A percentile compares a stretch with the other conserved stretches of the same genome.
Evolutionary conservation across 768 basidiomycete genomes (phyloP).

Genomic region (Chlorophyllum brunneum): DNA sequence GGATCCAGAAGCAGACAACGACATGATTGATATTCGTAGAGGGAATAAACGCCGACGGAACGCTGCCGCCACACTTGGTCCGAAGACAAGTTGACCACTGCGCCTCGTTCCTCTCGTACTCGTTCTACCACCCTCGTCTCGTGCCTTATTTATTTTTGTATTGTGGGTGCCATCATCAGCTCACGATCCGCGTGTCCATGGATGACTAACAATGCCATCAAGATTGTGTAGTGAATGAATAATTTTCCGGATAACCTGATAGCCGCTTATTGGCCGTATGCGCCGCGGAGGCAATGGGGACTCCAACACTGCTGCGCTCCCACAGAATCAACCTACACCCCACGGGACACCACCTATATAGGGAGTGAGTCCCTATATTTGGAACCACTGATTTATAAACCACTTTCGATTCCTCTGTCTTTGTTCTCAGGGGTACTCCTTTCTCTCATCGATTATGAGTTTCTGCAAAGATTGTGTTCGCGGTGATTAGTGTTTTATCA

Average conservation of each 20-base stretch:
- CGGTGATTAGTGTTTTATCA: constrained; percentile 31
- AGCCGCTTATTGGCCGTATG: neutral
- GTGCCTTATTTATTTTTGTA: neutral
- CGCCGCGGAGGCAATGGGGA: too few relatives aligned
- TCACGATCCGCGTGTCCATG: neutral
- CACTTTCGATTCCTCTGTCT: neutral
- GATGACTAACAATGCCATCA: neutral
- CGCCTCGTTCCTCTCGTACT: too few relatives aligned
- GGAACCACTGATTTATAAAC: constrained; percentile 1
- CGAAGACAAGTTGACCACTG: constrained; percentile 2
- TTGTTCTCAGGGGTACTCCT: neutral
- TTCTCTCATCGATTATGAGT: constrained; percentile 25
- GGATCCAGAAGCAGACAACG: constrained; percentile 69
- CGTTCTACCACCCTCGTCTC: too few relatives aligned
- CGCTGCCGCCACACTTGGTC: constrained; percentile 2
- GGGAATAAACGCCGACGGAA: constrained; percentile 58
- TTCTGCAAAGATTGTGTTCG: constrained; percentile 49
- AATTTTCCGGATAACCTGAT: neutral
- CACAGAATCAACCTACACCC: too few relatives aligned
- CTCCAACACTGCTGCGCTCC: too few relatives aligned
- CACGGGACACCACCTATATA: too few relatives aligned
- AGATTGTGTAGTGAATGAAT: neutral
- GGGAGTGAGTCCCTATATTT: neutral
- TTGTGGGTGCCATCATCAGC: neutral
- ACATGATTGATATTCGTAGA: constrained; percentile 74